Percentiles rank a stretch among this genome's conserved stretches.
Conservation (phyloP, 805 yeast genomes). For the Candida ipomoeae region DNA sequence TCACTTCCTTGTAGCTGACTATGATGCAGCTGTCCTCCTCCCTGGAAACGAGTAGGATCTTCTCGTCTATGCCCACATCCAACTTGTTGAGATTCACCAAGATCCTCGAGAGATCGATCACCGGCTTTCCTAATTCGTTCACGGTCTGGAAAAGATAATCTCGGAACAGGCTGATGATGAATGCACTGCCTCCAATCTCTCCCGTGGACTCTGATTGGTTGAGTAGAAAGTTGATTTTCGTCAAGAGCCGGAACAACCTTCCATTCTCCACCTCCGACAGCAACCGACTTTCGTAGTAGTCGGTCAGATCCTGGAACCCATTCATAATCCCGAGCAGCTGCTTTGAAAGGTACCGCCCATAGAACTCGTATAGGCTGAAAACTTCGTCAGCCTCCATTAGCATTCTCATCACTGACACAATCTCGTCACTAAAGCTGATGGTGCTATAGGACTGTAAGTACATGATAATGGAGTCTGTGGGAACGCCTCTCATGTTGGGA, state of each 20-base stretch:
- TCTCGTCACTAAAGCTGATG: constrained; percentile 36
- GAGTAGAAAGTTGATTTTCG: constrained; percentile 74
- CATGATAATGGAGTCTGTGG: constrained; percentile 11
- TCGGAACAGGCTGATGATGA: constrained; percentile 59
- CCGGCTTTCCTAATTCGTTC: constrained; percentile 73
- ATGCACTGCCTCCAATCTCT: constrained; percentile 66
- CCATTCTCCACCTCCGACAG: constrained; percentile 82
- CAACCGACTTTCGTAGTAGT: constrained; percentile 58
- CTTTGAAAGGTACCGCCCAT: constrained; percentile 21
- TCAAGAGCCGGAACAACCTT: constrained; percentile 72
- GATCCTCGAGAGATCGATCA: constrained; percentile 78
- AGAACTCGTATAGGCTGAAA: constrained; percentile 24
- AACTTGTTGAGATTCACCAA: constrained; percentile 76
- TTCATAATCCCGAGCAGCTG: constrained; percentile 46
- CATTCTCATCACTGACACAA: constrained; percentile 32
- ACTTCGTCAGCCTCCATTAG: constrained; percentile 16
- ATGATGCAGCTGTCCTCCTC: constrained; percentile 85
- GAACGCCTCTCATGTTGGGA: constrained; percentile 17
- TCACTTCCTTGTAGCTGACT: constrained; percentile 78
- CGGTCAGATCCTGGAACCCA: constrained; percentile 49
- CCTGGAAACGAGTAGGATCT: constrained; percentile 69
- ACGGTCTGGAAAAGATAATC: constrained; percentile 84
- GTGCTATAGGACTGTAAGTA: constrained; percentile 15
- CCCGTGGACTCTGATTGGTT: constrained; percentile 63
- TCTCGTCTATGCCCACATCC: constrained; percentile 89